phyloP scores from a whole-genome alignment of 768 basidiomycete species.

The Termitomyces sp. region DNA sequence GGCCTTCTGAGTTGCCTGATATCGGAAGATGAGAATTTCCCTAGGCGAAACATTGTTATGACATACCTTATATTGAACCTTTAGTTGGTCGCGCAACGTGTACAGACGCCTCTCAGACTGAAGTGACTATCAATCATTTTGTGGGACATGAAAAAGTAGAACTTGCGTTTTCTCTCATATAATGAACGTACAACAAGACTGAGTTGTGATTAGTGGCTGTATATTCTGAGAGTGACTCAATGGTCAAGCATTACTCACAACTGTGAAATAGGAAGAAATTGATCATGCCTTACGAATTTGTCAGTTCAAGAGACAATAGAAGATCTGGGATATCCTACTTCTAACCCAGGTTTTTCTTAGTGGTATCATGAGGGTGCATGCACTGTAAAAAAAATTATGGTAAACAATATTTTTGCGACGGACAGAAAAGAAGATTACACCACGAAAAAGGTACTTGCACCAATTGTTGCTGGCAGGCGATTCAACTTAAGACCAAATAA shows the following conservation, averaged over 20 bases:
- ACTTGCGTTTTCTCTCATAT: conserved; percentile 54
- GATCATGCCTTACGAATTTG: conserved; percentile 40
- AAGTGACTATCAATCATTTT: background rate
- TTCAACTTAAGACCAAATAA: conserved; percentile 67
- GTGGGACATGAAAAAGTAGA: background rate
- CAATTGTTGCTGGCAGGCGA: conserved; percentile 59
- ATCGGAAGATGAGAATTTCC: conserved; percentile 23
- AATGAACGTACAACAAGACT: conserved; percentile 75
- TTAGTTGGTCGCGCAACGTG: conserved; percentile 68
- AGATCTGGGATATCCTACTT: conserved; percentile 20
- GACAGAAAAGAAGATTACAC: conserved; percentile 26
- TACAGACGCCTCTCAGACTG: conserved; percentile 66
- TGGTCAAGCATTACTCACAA: conserved; percentile 30
- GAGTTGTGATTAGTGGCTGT: conserved; percentile 13
- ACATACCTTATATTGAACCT: conserved; percentile 57
- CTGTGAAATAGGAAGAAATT: conserved; percentile 74
- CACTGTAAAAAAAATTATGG: conserved; percentile 15
- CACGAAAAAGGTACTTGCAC: conserved; percentile 48
- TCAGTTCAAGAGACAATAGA: background rate
- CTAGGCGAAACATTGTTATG: background rate
- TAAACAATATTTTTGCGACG: background rate
- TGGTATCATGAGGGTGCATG: conserved; percentile 35
- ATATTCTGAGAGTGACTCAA: background rate
- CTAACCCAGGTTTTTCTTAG: conserved; percentile 25
- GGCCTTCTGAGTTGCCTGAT: conserved; percentile 60